Conservation (phyloP, 495 filamentous ascomycete species). For the Cudoniella acicularis region DNA sequence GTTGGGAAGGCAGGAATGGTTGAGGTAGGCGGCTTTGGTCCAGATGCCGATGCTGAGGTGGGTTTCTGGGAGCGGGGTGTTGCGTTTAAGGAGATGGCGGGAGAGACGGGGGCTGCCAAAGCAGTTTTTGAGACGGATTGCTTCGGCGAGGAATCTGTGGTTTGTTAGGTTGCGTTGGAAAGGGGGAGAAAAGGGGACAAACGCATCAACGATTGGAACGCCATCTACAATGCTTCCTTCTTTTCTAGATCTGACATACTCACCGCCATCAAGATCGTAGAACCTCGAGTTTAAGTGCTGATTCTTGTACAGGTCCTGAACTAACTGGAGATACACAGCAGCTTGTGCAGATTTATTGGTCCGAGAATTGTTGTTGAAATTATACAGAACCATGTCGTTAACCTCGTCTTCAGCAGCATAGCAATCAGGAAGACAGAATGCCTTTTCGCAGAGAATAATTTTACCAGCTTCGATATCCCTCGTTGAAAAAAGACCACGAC, state of each 20-base stretch:
- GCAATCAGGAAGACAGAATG: conserved; percentile 35
- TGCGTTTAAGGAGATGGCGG: conserved; percentile 30
- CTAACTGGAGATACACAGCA: conserved; percentile 35
- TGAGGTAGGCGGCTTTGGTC: conserved; percentile 50
- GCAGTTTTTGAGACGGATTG: conserved; percentile 43
- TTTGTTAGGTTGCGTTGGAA: not conserved
- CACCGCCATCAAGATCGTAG: conserved; percentile 42
- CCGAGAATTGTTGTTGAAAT: conserved; percentile 25
- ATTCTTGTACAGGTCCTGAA: conserved; percentile 48
- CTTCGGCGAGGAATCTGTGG: conserved; percentile 39
- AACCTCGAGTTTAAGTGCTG: conserved; percentile 39
- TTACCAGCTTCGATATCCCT: conserved; percentile 46
- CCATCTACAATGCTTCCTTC: conserved; percentile 39
- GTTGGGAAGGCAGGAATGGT: conserved; percentile 52
- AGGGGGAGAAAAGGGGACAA: conserved; percentile 11
- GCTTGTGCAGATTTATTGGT: conserved; percentile 29
- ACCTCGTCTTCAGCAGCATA: conserved; percentile 16
- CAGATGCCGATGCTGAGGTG: conserved; percentile 46
- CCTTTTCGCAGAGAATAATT: conserved; percentile 53
- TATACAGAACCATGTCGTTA: conserved; percentile 20
- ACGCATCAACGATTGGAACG: conserved; percentile 49
- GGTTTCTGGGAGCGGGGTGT: conserved; percentile 20
- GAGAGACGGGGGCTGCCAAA: conserved; percentile 44
- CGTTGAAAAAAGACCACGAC: conserved; percentile 48
- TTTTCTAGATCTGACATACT: conserved; percentile 24